Percentiles rank a stretch among this genome's conserved stretches.
These are phyloP conservation scores for Boehmeria nivea DNA, from an alignment of 306 rosid genomes.

Conservation along the genomic window DNA sequence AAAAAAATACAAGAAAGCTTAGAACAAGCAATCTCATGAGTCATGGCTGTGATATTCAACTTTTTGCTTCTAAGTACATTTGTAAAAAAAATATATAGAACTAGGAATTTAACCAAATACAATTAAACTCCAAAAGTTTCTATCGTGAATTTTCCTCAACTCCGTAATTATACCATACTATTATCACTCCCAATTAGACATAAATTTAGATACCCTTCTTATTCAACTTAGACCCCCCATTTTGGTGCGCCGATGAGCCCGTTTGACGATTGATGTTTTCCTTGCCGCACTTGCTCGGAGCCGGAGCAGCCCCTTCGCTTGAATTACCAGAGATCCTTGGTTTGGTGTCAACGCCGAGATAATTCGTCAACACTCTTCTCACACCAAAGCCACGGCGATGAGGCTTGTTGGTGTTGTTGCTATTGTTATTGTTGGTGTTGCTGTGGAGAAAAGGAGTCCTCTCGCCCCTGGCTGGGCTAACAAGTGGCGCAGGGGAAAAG, in stretches of 20 bases:
- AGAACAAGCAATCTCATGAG: too few species aligned
- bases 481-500: constrained; percentile 53
- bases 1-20: too few species aligned
- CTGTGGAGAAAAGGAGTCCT: constrained; percentile 66
- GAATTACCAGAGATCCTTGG: constrained; percentile 51
- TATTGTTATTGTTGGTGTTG: constrained; percentile 25
- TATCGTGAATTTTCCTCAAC: constrained; percentile 6
- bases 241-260: constrained; percentile 26
- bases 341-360: constrained; percentile 81
- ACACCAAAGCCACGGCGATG: constrained; percentile 75
- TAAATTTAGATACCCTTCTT: constrained; percentile 7
- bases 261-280: constrained; percentile 22
- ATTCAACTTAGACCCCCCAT: constrained; percentile 17
- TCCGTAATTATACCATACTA: background rate
- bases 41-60: too few species aligned
- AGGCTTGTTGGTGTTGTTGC: constrained; percentile 35
- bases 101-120: constrained; percentile 18
- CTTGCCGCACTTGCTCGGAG: constrained; percentile 12
- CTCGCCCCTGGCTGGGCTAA: constrained; percentile 84
- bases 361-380: constrained; percentile 77
- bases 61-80: too few species aligned
- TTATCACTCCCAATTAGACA: constrained; percentile 1
- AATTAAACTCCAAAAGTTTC: constrained; percentile 17
- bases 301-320: constrained; percentile 36
- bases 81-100: background rate